Conservation (phyloP, 1,284 basidiomycete genomes). For the Boletus smithii region DNA sequence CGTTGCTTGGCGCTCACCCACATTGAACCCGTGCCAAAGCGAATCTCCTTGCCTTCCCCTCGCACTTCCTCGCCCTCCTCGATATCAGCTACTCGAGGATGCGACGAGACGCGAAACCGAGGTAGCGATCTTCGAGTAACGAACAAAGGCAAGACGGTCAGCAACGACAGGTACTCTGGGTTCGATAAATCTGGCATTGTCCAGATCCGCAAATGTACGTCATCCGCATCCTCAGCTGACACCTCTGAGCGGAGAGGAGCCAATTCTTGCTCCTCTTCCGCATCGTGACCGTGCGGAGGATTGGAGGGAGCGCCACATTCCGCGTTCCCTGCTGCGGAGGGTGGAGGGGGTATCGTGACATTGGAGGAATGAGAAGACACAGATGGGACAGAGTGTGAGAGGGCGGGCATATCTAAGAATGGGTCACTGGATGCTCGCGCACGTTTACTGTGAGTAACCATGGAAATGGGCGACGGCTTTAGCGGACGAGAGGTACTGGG, state of each 20-base stretch:
- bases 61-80: slow-evolving; percentile 61
- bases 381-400: slow-evolving; percentile 48
- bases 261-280: slow-evolving; percentile 39
- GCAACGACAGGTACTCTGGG: slow-evolving; percentile 57
- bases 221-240: slow-evolving; percentile 44
- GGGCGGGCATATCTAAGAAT: slow-evolving; percentile 65
- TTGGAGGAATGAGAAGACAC: slow-evolving; percentile 54
- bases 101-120: slow-evolving; percentile 48
- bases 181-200: slow-evolving; percentile 66
- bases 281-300: slow-evolving; percentile 25
- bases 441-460: slow-evolving; percentile 52
- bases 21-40: slow-evolving; percentile 69
- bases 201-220: slow-evolving; percentile 64
- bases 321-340: slow-evolving; percentile 30
- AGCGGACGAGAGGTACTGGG: slow-evolving; percentile 30
- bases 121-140: slow-evolving; percentile 59
- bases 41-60: slow-evolving; percentile 51
- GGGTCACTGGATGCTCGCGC: slow-evolving; percentile 74
- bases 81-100: slow-evolving; percentile 45
- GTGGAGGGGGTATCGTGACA: slow-evolving; percentile 37
- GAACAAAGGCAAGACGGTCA: slow-evolving; percentile 68
- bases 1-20: slow-evolving; percentile 60
- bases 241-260: slow-evolving; percentile 36
- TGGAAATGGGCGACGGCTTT: slow-evolving; percentile 39
- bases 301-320: slow-evolving; percentile 43